Percentiles rank a stretch among this genome's conserved stretches.
Conservation (phyloP, 768 basidiomycete genomes). For the Mycena sanguinolenta region DNA sequence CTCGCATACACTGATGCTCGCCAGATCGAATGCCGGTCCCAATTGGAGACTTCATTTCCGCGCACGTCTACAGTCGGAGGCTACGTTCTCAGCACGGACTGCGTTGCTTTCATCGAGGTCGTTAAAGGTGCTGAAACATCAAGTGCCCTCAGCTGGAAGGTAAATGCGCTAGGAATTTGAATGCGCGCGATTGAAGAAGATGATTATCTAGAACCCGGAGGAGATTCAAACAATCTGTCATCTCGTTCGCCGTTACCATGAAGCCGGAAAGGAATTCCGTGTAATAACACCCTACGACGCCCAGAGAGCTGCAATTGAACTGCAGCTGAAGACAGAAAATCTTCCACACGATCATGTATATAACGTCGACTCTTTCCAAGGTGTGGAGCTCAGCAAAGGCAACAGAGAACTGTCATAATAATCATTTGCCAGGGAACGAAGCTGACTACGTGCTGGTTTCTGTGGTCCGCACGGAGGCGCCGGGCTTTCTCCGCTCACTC, state of each 20-base stretch:
- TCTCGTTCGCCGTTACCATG: conserved; percentile 57
- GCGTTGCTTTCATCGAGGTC: conserved; percentile 62
- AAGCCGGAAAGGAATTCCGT: conserved; percentile 50
- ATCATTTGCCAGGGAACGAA: conserved; percentile 20
- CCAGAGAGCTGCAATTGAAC: conserved; percentile 52
- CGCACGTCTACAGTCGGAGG: conserved; percentile 54
- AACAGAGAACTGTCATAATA: no score
- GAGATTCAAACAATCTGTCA: conserved; percentile 58
- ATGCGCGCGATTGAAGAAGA: conserved; percentile 39
- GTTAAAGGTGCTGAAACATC: conserved; percentile 51
- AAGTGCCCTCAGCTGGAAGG: conserved; percentile 60
- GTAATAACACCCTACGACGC: conserved; percentile 70
- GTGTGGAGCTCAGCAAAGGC: conserved; percentile 4
- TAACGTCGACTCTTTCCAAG: conserved; percentile 60
- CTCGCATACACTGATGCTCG: no score
- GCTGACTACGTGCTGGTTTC: conserved; percentile 24
- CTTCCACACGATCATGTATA: conserved; percentile 48
- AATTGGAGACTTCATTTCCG: conserved; percentile 65
- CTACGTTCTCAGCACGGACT: conserved; percentile 56
- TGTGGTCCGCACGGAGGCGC: conserved; percentile 19
- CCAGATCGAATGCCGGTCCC: conserved; percentile 64
- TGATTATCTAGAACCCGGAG: conserved; percentile 51
- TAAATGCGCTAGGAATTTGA: conserved; percentile 35
- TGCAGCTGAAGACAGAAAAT: conserved; percentile 26
- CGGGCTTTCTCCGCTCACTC: conserved; percentile 20